Evolutionary conservation across 2,329 filamentous ascomycete species (phyloP).

Genomic region (Fusarium anguioides): DNA sequence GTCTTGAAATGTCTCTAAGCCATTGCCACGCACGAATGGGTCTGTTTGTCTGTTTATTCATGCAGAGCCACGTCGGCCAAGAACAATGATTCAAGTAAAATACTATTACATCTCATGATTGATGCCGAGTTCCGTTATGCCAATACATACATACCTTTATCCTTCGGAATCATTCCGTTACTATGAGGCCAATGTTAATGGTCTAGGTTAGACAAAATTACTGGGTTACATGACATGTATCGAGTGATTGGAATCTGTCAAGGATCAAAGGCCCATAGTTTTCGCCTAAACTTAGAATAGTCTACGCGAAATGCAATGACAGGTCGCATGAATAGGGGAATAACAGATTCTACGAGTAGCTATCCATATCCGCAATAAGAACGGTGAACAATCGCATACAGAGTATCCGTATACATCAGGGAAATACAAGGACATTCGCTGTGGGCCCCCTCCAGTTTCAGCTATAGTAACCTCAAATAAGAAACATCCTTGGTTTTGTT

Average conservation of each 20-base stretch:
- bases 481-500: not conserved
- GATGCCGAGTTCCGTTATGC: conserved; percentile 2
- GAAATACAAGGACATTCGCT: not conserved
- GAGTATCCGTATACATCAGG: too few relatives aligned
- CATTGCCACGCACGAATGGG: conserved; percentile 5
- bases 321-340: not conserved
- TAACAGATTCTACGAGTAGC: not conserved
- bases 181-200: not conserved
- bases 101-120: not conserved
- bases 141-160: too few relatives aligned
- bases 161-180: not conserved
- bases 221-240: too few relatives aligned
- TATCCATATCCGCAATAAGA: too few relatives aligned
- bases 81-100: not conserved
- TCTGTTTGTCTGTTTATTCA: not conserved
- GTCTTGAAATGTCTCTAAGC: not conserved
- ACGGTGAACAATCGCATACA: not conserved
- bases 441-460: conserved; percentile 4
- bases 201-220: not conserved
- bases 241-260: not conserved
- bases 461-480: not conserved
- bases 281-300: not conserved
- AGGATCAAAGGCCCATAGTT: conserved; percentile 6
- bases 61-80: conserved; percentile 1
- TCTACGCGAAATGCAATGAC: not conserved